These are phyloP conservation scores for Gentiana dahurica DNA, from an alignment of 257 asterid genomes.

Conservation along the genomic window DNA sequence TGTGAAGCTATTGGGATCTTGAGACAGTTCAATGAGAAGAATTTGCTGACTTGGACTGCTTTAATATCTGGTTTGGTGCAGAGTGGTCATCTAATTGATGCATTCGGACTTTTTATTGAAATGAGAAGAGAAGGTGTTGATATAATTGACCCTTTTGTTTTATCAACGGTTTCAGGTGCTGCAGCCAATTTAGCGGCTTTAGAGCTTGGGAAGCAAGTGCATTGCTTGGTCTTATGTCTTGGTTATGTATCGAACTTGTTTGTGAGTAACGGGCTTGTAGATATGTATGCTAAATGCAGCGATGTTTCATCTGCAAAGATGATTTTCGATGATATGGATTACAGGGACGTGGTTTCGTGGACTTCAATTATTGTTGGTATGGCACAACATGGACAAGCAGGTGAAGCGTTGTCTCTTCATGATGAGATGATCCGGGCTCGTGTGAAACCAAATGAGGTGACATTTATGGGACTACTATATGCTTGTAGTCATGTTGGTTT, in stretches of 20 bases:
- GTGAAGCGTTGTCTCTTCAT: constrained; percentile 42
- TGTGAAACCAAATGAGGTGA: constrained; percentile 60
- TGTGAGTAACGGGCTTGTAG: constrained; percentile 47
- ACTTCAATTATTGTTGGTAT: constrained; percentile 73
- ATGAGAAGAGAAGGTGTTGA: constrained; percentile 47
- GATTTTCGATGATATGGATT: constrained; percentile 32
- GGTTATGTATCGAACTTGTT: constrained; percentile 44
- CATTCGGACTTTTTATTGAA: constrained; percentile 39
- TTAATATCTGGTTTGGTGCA: constrained; percentile 62
- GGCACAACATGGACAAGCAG: constrained; percentile 81
- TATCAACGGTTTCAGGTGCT: constrained; percentile 55
- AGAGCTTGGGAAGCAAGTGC: constrained; percentile 72
- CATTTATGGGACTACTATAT: constrained; percentile 60
- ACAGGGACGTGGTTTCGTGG: constrained; percentile 68
- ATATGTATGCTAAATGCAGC: constrained; percentile 83
- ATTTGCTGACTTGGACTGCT: constrained; percentile 49
- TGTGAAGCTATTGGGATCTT: constrained; percentile 41
- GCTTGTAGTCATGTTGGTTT: constrained; percentile 82
- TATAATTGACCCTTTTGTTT: constrained; percentile 37
- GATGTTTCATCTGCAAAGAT: constrained; percentile 50
- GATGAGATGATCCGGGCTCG: constrained; percentile 52
- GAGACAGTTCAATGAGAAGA: constrained; percentile 29
- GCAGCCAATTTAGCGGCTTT: constrained; percentile 43
- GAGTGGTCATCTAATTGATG: constrained; percentile 38
- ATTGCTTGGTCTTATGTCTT: constrained; percentile 42